phyloP scores from a whole-genome alignment of 345 rosid genomes.

The Streptanthus diversifolius region DNA sequence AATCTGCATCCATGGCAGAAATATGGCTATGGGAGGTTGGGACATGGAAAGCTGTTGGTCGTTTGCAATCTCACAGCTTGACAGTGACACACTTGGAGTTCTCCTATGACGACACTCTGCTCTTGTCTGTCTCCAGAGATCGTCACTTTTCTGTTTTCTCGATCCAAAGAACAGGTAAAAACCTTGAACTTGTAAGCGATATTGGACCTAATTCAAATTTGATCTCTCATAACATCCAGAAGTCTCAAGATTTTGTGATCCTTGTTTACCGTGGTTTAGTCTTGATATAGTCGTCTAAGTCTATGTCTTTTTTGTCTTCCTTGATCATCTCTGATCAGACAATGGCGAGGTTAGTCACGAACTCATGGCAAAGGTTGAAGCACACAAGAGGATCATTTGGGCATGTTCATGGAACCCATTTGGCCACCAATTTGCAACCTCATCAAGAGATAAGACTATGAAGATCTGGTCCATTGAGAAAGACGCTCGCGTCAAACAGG shows the following conservation, averaged over 20 bases:
- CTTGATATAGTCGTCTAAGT: not conserved
- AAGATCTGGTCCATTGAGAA: conserved; percentile 76
- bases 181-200: not conserved
- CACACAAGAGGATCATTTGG: conserved; percentile 97
- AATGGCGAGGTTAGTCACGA: conserved; percentile 43
- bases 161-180: conserved; percentile 58
- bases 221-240: not conserved
- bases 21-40: conserved; percentile 95
- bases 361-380: conserved; percentile 72
- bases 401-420: conserved; percentile 95
- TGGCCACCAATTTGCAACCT: conserved; percentile 82
- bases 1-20: conserved; percentile 74
- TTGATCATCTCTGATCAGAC: conserved; percentile 30
- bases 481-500: conserved; percentile 43
- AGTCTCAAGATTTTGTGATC: not conserved
- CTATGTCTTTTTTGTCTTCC: not conserved
- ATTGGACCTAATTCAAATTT: not conserved
- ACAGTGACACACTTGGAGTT: conserved; percentile 91
- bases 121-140: conserved; percentile 89
- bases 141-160: conserved; percentile 83
- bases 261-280: not conserved
- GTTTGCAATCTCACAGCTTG: conserved; percentile 85
- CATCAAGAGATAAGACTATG: conserved; percentile 91
- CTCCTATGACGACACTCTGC: conserved; percentile 70
- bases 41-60: conserved; percentile 87